Percentiles rank a stretch among this genome's conserved stretches.
Conservation (phyloP, 1,284 basidiomycete genomes). For the Ceratobasidium sp. region DNA sequence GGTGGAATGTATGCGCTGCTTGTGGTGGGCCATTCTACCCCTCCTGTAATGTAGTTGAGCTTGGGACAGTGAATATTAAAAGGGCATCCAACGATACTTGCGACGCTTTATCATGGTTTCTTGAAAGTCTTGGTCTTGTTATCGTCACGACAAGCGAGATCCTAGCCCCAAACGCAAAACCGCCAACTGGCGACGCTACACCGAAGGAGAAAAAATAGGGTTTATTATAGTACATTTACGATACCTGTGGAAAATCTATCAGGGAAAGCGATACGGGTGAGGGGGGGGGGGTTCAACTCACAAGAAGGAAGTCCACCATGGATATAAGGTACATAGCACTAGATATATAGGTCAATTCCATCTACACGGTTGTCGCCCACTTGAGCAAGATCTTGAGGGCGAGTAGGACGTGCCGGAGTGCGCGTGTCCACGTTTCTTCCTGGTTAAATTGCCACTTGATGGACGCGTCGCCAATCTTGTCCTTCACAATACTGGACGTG, state of each 20-base stretch:
- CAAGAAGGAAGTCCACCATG: neutral
- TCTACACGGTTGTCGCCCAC: slow-evolving; percentile 74
- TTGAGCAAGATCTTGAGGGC: slow-evolving; percentile 88
- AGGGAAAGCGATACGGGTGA: neutral
- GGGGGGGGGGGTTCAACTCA: neutral
- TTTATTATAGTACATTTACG: slow-evolving; percentile 31
- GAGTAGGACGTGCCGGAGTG: slow-evolving; percentile 89
- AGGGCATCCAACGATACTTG: too few relatives aligned
- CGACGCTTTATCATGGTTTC: too few relatives aligned
- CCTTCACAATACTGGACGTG: slow-evolving; percentile 81
- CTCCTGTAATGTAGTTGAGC: too few relatives aligned
- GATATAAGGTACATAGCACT: neutral
- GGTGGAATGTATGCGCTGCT: too few relatives aligned
- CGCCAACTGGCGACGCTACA: too few relatives aligned
- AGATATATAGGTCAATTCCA: neutral
- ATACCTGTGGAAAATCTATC: neutral
- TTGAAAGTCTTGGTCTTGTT: too few relatives aligned
- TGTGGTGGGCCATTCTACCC: too few relatives aligned
- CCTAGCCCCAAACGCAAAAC: too few relatives aligned
- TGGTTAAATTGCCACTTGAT: slow-evolving; percentile 95
- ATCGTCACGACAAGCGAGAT: too few relatives aligned
- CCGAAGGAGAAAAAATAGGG: neutral
- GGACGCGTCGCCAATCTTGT: slow-evolving; percentile 95
- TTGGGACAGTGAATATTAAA: too few relatives aligned
- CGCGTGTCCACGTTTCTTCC: slow-evolving; percentile 96